These are phyloP conservation scores for Scheffersomyces cryptocercus DNA, from an alignment of 1,139 yeast genomes.

Conservation along the genomic window DNA sequence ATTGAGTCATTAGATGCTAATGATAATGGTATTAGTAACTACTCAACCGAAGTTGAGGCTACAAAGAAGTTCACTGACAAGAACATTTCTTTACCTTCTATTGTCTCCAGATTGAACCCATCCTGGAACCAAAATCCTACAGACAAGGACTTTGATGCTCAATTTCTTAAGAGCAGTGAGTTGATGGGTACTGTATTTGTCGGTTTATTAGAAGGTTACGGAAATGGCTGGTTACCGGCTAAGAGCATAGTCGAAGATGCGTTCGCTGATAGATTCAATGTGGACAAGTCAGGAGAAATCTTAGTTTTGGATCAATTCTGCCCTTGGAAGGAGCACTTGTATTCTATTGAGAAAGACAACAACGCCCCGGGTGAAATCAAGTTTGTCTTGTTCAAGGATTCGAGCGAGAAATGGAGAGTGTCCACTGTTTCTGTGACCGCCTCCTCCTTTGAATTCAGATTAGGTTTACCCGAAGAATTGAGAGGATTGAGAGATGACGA, in stretches of 20 bases:
- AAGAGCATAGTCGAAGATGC: slow-evolving; percentile 74
- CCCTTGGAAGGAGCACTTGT: slow-evolving; percentile 95
- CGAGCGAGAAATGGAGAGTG: slow-evolving; percentile 77
- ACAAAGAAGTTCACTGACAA: slow-evolving; percentile 48
- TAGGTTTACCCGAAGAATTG: slow-evolving; percentile 86
- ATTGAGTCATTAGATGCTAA: slow-evolving; percentile 90
- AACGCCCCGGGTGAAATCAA: slow-evolving; percentile 56
- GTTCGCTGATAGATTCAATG: slow-evolving; percentile 52
- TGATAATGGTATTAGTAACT: slow-evolving; percentile 88
- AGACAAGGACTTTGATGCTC: slow-evolving; percentile 65
- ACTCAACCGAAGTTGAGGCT: slow-evolving; percentile 52
- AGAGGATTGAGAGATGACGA: slow-evolving; percentile 92
- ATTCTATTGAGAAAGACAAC: slow-evolving; percentile 66
- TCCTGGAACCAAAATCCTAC: slow-evolving; percentile 71
- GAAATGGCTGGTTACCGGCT: slow-evolving; percentile 91
- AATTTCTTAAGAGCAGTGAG: slow-evolving; percentile 69
- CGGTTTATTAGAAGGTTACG: slow-evolving; percentile 67
- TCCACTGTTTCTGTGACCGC: slow-evolving; percentile 82
- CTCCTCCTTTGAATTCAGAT: slow-evolving; percentile 79
- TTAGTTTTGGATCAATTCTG: slow-evolving; percentile 71
- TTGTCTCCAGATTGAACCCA: slow-evolving; percentile 79
- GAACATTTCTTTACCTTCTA: slow-evolving; percentile 74
- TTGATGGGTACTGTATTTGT: slow-evolving; percentile 83
- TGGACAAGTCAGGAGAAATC: slow-evolving; percentile 68
- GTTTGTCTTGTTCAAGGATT: slow-evolving; percentile 80